These are phyloP conservation scores for Aspergillus novoparasiticus DNA, from an alignment of 2,329 filamentous ascomycete genomes.

Conservation along the genomic window DNA sequence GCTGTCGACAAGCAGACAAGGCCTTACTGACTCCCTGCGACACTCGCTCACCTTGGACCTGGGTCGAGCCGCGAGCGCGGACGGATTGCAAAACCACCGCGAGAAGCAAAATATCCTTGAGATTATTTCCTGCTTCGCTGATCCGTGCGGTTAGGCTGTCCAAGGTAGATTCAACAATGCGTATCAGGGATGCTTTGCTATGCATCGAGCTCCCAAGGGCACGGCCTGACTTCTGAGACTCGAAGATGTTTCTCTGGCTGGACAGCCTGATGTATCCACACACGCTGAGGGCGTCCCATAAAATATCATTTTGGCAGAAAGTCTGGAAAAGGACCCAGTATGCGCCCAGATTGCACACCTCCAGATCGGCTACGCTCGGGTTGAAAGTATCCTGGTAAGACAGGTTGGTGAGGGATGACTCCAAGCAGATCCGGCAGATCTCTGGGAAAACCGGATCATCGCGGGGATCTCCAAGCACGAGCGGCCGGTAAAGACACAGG, in stretches of 20 bases:
- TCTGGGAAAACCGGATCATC: constrained; percentile 21
- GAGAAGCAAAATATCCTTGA: constrained; percentile 35
- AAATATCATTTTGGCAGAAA: constrained; percentile 32
- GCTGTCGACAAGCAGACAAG: constrained; percentile 22
- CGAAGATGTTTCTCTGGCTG: background rate
- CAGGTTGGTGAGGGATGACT: constrained; percentile 29
- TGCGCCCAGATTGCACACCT: constrained; percentile 23
- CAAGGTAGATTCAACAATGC: constrained; percentile 33
- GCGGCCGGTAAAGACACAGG: constrained; percentile 32
- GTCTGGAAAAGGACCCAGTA: constrained; percentile 33
- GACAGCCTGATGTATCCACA: constrained; percentile 32
- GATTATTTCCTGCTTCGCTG: constrained; percentile 29
- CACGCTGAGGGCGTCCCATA: constrained; percentile 33
- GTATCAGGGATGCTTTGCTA: constrained; percentile 29
- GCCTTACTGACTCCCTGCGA: constrained; percentile 28
- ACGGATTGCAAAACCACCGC: constrained; percentile 32
- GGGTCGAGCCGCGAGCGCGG: constrained; percentile 28
- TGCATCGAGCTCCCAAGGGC: background rate
- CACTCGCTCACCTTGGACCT: constrained; percentile 30
- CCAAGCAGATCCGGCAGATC: constrained; percentile 25
- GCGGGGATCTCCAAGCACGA: constrained; percentile 17
- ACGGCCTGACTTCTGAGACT: background rate
- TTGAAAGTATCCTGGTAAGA: constrained; percentile 38
- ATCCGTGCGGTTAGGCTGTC: constrained; percentile 30
- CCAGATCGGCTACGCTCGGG: constrained; percentile 29